Evolutionary conservation across 106 monocot species (phyloP).

Genomic region (Xerophyta viscosa): DNA sequence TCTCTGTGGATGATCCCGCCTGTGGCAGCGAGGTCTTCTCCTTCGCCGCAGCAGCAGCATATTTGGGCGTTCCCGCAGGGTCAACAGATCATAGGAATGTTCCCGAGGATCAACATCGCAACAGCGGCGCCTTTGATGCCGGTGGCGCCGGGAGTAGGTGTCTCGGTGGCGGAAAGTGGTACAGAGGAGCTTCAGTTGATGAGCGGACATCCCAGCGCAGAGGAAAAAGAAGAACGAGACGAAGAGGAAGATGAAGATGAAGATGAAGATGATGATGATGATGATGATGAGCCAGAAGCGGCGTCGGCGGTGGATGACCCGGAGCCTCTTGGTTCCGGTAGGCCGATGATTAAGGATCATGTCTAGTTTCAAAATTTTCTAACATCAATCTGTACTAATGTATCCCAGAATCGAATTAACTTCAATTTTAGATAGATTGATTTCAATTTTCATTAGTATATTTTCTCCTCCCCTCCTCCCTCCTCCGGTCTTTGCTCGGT

Average conservation of each 20-base stretch:
- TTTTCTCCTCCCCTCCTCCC: no score
- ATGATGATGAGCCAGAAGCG: background rate
- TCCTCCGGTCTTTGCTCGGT: no score
- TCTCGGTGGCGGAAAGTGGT: background rate
- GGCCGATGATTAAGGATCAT: background rate
- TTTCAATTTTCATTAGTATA: no score
- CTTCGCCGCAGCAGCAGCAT: conserved; percentile 8
- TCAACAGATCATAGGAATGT: background rate
- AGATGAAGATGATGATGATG: background rate
- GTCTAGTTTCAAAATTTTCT: no score
- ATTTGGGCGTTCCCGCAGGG: conserved; percentile 24
- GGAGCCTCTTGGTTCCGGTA: background rate
- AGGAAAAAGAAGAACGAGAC: conserved; percentile 1
- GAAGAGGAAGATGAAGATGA: background rate
- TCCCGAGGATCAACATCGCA: background rate
- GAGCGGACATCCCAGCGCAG: background rate
- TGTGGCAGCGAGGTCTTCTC: conserved; percentile 2
- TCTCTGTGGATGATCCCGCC: conserved; percentile 25
- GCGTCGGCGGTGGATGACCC: background rate
- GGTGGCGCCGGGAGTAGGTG: background rate
- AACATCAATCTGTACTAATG: no score
- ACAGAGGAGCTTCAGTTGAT: background rate
- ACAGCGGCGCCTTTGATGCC: background rate
- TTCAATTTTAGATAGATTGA: no score
- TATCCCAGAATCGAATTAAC: no score